A percentile compares a stretch with the other conserved stretches of the same genome.
Evolutionary conservation across 257 asterid species (phyloP).

Genomic region (Verbena officinalis): DNA sequence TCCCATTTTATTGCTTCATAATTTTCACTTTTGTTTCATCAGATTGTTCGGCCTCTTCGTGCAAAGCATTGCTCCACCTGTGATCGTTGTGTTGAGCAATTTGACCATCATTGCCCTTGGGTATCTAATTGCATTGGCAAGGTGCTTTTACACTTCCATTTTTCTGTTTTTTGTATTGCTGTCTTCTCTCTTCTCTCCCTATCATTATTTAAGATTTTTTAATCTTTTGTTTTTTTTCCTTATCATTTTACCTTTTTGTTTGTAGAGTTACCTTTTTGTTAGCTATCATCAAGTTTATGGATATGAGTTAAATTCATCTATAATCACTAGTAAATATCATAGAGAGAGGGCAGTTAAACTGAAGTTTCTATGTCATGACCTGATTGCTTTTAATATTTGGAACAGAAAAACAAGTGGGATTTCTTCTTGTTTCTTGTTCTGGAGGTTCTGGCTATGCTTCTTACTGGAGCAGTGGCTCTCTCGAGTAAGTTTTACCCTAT

Average conservation of each 20-base stretch:
- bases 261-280: too few species aligned
- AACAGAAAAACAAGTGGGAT: constrained; percentile 99
- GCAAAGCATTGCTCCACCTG: constrained; percentile 99
- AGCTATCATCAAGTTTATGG: too few species aligned
- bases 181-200: too few species aligned
- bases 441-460: constrained; percentile 87
- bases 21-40: constrained; percentile 35
- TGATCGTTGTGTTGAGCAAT: constrained; percentile 99
- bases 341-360: neutral
- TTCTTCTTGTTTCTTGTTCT: constrained; percentile 83
- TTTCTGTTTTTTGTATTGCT: too few species aligned
- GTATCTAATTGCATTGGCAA: constrained; percentile 99
- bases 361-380: constrained; percentile 9
- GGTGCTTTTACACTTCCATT: constrained; percentile 46
- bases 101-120: constrained; percentile 99
- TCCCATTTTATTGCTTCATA: constrained; percentile 25
- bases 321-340: too few species aligned
- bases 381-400: constrained; percentile 29
- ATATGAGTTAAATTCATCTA: too few species aligned
- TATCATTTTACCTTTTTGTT: too few species aligned
- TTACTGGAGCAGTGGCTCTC: constrained; percentile 81
- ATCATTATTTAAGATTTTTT: too few species aligned
- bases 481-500: constrained; percentile 56
- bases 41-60: constrained; percentile 99
- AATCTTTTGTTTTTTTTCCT: too few species aligned